Percentiles rank a stretch among this genome's conserved stretches.
phyloP scores from a whole-genome alignment of 345 rosid species.

The Eucalyptus sp. region DNA sequence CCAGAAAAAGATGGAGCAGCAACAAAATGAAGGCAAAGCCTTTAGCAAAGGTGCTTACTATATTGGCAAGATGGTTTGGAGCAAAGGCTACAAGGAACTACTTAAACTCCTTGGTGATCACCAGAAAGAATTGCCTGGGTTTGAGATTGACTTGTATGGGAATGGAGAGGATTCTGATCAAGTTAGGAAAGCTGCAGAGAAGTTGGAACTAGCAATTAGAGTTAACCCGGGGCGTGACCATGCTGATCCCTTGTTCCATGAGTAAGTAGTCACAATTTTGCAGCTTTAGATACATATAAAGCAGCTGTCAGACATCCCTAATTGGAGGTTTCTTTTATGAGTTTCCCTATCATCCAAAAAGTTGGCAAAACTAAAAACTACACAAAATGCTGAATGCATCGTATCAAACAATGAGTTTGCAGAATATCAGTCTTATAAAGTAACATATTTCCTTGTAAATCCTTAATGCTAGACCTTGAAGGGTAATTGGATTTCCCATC shows the following conservation, averaged over 20 bases:
- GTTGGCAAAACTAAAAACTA: background rate
- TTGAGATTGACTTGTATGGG: slow-evolving; percentile 81
- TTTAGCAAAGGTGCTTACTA: slow-evolving; percentile 79
- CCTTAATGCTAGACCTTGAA: background rate
- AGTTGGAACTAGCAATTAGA: slow-evolving; percentile 42
- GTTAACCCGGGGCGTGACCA: slow-evolving; percentile 85
- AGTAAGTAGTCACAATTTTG: slow-evolving; percentile 37
- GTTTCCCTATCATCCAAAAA: background rate
- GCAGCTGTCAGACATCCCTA: background rate
- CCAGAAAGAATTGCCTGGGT: slow-evolving; percentile 56
- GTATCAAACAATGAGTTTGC: background rate
- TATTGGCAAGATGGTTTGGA: slow-evolving; percentile 98
- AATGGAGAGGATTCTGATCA: slow-evolving; percentile 80
- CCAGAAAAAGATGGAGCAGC: slow-evolving; percentile 44
- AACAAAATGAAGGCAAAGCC: slow-evolving; percentile 29
- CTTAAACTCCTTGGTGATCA: slow-evolving; percentile 56
- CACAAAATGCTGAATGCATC: background rate
- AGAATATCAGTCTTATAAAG: background rate
- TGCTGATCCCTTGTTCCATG: slow-evolving; percentile 73
- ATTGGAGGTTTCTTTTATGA: background rate
- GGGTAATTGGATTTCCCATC: background rate
- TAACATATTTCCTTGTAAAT: background rate
- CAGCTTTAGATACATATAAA: background rate
- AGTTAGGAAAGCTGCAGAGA: slow-evolving; percentile 51
- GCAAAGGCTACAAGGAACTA: slow-evolving; percentile 90